A percentile compares a stretch with the other conserved stretches of the same genome.
These are phyloP conservation scores for Saccharomycopsis crataegensis DNA, from an alignment of 1,139 yeast genomes.

Conservation along the genomic window DNA sequence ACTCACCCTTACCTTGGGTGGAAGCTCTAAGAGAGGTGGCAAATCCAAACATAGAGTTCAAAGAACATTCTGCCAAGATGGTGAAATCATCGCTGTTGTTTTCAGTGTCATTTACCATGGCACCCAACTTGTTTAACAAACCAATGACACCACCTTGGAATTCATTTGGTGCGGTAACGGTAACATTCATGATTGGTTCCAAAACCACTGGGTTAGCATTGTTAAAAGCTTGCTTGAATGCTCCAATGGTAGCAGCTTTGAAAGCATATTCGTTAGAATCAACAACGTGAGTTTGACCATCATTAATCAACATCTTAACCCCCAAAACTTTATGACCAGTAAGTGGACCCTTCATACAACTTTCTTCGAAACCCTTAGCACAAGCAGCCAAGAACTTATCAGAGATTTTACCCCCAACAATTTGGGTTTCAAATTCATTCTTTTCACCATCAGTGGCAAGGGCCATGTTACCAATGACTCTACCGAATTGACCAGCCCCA, in stretches of 20 bases:
- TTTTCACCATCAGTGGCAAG: slow-evolving; percentile 50
- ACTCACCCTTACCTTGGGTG: slow-evolving; percentile 99
- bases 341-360: slow-evolving; percentile 93
- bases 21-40: slow-evolving; percentile 93
- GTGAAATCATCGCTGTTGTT: slow-evolving; percentile 94
- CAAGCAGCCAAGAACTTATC: slow-evolving; percentile 94
- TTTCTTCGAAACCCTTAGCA: slow-evolving; percentile 92
- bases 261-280: slow-evolving; percentile 96
- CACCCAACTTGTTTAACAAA: slow-evolving; percentile 83
- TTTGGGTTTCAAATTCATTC: slow-evolving; percentile 74
- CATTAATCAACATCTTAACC: slow-evolving; percentile 86
- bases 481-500: slow-evolving; percentile 99
- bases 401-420: slow-evolving; percentile 95
- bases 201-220: slow-evolving; percentile 79
- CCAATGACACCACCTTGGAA: slow-evolving; percentile 94
- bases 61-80: slow-evolving; percentile 87
- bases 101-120: slow-evolving; percentile 89
- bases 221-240: slow-evolving; percentile 86
- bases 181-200: slow-evolving; percentile 94
- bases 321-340: slow-evolving; percentile 93
- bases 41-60: slow-evolving; percentile 93
- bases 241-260: slow-evolving; percentile 86
- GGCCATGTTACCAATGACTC: slow-evolving; percentile 81
- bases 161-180: slow-evolving; percentile 91
- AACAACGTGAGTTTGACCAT: slow-evolving; percentile 96